Base-by-base conservation (phyloP, 192 early-diverging fungal genomes). In the Mortierella alpina region DNA sequence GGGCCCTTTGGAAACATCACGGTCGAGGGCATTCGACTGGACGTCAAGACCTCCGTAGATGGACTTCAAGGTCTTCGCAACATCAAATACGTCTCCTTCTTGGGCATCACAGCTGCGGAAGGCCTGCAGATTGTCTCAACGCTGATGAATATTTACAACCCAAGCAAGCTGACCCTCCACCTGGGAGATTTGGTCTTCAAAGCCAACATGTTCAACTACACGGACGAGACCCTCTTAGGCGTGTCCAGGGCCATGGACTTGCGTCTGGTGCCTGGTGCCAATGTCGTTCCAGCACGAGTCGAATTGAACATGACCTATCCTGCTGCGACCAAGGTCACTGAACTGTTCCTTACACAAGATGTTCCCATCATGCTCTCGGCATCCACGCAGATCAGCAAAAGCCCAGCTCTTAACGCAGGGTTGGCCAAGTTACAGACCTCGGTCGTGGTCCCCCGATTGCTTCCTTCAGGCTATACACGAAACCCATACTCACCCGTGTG, bases 1-100 rank as follows among this genome's bases (percentile, higher is more conserved):
- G 84, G 78, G 11, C 60, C 57, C n/a, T 45, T 87, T 55, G 87
- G 87, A 59, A 55, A 40, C 4, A 55, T 88, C n/a, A 56, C 70
- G 13, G 53, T 89, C 17, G 68, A 57, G 11, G 82, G 83, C 6
- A 83, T 89, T 57, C 59, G 20, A 10, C 59, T 86, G 11, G 57
- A 86, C 60, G 82, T 88, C 14, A 59, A 67, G 49, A 73, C 82
- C 13, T 70, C 64, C 0, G 44, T 85, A 11, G 61, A 45, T 47
- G 76, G 87, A 61, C 66, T 75, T 0, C 73, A 75, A 22, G 73
- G 73, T 12, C 46, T 75, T 5, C 55, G 58, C 47, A 44, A 56
- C 18, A 63, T 85, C 20, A 57, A 72, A 2, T 59, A 68, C 50
- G 0, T 48, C 14, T 7, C 45, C 1, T 0, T 42, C 11, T 11